These are phyloP conservation scores for Penicillium robsamsonii DNA, from an alignment of 495 filamentous ascomycete species.

Conservation along the genomic window DNA sequence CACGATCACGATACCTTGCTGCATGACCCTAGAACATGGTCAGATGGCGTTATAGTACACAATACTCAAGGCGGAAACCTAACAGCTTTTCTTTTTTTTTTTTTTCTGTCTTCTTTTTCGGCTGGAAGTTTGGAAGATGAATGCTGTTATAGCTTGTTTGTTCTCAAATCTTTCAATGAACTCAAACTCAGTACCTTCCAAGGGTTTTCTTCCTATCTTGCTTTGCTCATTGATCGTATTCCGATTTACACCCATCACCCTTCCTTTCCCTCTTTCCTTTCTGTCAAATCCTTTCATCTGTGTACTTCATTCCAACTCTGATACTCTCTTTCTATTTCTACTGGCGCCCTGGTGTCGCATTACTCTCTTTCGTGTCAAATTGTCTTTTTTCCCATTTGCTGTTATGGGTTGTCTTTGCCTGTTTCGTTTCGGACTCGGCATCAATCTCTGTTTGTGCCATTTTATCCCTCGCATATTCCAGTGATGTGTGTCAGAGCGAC, in stretches of 20 bases:
- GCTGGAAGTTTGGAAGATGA: conserved; percentile 12
- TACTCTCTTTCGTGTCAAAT: conserved; percentile 8
- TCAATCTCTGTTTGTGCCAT: not conserved
- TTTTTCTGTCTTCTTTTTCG: conserved; percentile 16
- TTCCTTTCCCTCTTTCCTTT: conserved; percentile 14
- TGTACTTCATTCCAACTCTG: conserved; percentile 22
- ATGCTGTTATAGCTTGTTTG: conserved; percentile 2
- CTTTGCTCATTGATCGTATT: conserved; percentile 16
- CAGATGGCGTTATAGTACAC: conserved; percentile 46
- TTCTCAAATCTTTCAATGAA: conserved; percentile 12
- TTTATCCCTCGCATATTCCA: not conserved
- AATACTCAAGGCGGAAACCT: conserved; percentile 38
- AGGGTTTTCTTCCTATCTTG: conserved; percentile 12
- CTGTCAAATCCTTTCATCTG: conserved; percentile 14
- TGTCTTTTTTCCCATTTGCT: conserved; percentile 11
- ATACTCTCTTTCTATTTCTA: conserved; percentile 17
- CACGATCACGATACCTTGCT: conserved; percentile 49
- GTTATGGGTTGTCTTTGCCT: conserved; percentile 7
- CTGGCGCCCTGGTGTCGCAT: conserved; percentile 22
- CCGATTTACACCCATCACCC: not conserved
- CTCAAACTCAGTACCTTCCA: not conserved
- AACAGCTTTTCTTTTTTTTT: conserved; percentile 22
- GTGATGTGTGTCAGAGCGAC: not conserved
- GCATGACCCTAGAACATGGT: conserved; percentile 46
- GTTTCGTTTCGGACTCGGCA: not conserved